Base-by-base conservation (phyloP, 2,329 filamentous ascomycete genomes). In the Botryotinia narcissicola region DNA sequence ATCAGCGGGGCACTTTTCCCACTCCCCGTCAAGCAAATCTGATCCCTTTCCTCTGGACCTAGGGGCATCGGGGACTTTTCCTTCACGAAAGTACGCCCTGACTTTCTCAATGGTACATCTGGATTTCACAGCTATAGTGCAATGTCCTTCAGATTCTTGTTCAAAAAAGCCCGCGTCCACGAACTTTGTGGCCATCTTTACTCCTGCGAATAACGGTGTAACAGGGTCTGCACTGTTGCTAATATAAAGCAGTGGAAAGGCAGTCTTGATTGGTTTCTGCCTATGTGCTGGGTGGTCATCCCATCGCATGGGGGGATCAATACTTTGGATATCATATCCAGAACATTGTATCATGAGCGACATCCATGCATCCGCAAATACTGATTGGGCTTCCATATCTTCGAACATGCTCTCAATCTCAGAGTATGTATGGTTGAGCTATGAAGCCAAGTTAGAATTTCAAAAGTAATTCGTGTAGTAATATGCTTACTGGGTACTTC, bases 221-320 rank as follows among this genome's bases (percentile, higher is more conserved):
- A 84, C 75, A 20, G 82, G 81, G 72, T 84, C 83, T 51, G 80
- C 75, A 6, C 81, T 83, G 44, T 83, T 84, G 67, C 82, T 82
- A 44, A 82, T 61, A 73, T 84, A 83, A 10, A 84, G 77, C 46
- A 84, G 78, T 20, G 83, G 83, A 72, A 82, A 83, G 10, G 81
- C 77, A 18, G 80, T 83, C 18, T 79, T 80, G 51, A 80, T 80
- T 25, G 78, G 77, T n/a, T 78, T 76, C 8, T 73, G 74, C 16
- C 75, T 75, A 37, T 78, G 73, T 3, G 75, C 71, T 25, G 78
- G 78, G 57, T 80, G 75, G 40, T 79, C 76, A 48, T 79, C 78
- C 79, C 79, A 80, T 18, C 74, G 68, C 78, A 79, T 79, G 6
- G 78, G 79, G 14, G 78, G 78, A 32, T 79, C 78, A 2, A 75